Evolutionary conservation across 345 rosid species (phyloP), one percentile per base, ranked within the genome.

Genomic region (Salix purpurea): DNA sequence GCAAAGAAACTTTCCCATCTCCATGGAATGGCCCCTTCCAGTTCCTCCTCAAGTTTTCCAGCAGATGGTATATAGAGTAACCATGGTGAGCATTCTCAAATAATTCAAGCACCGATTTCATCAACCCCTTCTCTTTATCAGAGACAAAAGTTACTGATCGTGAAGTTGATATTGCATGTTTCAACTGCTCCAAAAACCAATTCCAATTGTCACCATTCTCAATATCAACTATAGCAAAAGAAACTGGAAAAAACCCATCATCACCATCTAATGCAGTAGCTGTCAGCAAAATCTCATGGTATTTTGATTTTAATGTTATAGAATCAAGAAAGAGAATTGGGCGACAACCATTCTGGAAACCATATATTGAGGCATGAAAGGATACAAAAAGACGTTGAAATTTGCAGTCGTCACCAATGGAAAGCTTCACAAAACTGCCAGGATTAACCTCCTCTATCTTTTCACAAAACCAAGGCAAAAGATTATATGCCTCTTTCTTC

Each of bases 251-350:
- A 81, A 83, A 70, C 24, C 84, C 86, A 74, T 93, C 96, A 74
- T 93, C 90, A 37, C 95, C 99, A 87, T 95, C 99, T 65, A 92
- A 75, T 54, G 94, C 94, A 80, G 92, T 88, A 36, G 94, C 99
- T 1, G 85, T 89, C 82, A 95, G 85, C 86, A 95, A 76, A 52
- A 87, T 74, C 87, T 93, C 99, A 66, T 90, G 92, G 78, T 88
- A 90, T 82, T 90, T 90, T 72, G 97, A 93, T 83, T 86, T 91
- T 71, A 95, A 69, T 1, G 88, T 79, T 24, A 85, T 86, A 42
- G 94, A 86, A 74, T 93, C 97, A 56, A 95, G 96, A 79, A 91
- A 93, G 77, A 95, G 80, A 82, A 95, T 90, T 0, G 93, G 99
- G n/a, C 98, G 87, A 68, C 99, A 95, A 75, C 94, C 97, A 83